These are phyloP conservation scores for Collybia nuda DNA, from an alignment of 768 basidiomycete species.

Conservation along the genomic window DNA sequence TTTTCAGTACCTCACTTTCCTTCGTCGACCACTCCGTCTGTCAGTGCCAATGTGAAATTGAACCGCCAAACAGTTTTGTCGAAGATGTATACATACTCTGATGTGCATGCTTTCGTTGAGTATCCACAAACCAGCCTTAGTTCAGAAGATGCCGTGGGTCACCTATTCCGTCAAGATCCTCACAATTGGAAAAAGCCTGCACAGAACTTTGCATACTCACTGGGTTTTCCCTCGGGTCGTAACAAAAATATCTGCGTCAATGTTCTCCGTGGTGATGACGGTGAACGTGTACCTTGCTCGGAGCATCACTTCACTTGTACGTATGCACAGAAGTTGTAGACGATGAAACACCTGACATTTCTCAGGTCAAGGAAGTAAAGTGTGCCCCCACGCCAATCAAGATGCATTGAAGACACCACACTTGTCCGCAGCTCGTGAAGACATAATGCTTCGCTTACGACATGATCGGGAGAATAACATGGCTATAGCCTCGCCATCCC, in stretches of 20 bases:
- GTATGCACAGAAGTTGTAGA: slow-evolving; percentile 1
- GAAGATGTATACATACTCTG: slow-evolving; percentile 7
- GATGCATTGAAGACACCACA: slow-evolving; percentile 7
- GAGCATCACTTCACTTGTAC: slow-evolving; percentile 16
- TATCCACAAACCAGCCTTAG: slow-evolving; percentile 12
- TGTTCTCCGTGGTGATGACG: slow-evolving; percentile 1
- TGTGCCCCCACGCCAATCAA: slow-evolving; percentile 11
- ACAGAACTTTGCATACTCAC: slow-evolving; percentile 13
- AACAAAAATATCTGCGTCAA: slow-evolving; percentile 5
- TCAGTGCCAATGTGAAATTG: slow-evolving; percentile 1
- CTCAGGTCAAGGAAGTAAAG: slow-evolving; percentile 16
- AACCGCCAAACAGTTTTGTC: slow-evolving; percentile 11
- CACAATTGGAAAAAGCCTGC: slow-evolving; percentile 9
- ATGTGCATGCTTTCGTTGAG: slow-evolving; percentile 7
- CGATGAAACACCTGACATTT: neutral
- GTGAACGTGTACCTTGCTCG: slow-evolving; percentile 9
- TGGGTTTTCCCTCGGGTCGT: slow-evolving; percentile 9
- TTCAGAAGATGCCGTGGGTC: slow-evolving; percentile 5
- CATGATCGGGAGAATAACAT: neutral
- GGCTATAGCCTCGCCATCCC: slow-evolving; percentile 6
- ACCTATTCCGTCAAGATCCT: slow-evolving; percentile 12
- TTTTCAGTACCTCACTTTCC: too few relatives aligned
- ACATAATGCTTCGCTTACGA: neutral
- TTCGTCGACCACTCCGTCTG: neutral
- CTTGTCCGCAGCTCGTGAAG: slow-evolving; percentile 9